Conservation (phyloP, 169 alveolate species). For the Eimeria zaria region DNA sequence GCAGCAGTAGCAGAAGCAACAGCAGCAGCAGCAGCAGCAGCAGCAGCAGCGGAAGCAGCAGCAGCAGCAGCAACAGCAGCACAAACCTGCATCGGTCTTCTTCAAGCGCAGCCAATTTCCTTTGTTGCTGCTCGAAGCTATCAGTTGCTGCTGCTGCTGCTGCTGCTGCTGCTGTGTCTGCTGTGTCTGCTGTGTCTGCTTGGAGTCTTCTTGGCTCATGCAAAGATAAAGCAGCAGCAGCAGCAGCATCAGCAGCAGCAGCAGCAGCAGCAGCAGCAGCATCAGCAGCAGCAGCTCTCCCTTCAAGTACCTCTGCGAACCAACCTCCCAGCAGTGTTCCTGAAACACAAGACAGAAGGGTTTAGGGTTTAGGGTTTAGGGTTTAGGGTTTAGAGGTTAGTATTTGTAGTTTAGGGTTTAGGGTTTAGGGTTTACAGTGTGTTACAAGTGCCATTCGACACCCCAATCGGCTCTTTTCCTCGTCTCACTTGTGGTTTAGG, state of each 20-base stretch:
- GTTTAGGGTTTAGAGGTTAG: no score
- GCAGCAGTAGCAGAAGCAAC: not conserved
- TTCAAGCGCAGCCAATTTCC: not conserved
- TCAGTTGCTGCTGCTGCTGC: not conserved
- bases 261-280: not conserved
- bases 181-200: not conserved
- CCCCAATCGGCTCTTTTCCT: no score
- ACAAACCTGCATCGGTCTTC: not conserved
- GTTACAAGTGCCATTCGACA: no score
- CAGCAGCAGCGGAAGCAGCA: not conserved
- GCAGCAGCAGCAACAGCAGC: no score
- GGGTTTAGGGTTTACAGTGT: no score
- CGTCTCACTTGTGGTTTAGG: no score
- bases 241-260: not conserved
- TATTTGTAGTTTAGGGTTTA: no score
- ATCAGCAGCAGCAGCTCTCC: not conserved
- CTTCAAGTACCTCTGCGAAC: slow-evolving; percentile 1
- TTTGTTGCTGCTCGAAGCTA: not conserved
- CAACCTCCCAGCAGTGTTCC: slow-evolving; percentile 29
- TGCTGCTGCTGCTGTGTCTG: slow-evolving; percentile 30
- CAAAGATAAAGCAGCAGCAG: no score
- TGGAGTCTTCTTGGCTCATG: not conserved
- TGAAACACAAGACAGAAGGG: not conserved
- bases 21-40: not conserved
- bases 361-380: not conserved